A percentile compares a stretch with the other conserved stretches of the same genome.
Evolutionary conservation across 2,329 filamentous ascomycete species (phyloP).

Genomic region (Cordyceps cicadae): DNA sequence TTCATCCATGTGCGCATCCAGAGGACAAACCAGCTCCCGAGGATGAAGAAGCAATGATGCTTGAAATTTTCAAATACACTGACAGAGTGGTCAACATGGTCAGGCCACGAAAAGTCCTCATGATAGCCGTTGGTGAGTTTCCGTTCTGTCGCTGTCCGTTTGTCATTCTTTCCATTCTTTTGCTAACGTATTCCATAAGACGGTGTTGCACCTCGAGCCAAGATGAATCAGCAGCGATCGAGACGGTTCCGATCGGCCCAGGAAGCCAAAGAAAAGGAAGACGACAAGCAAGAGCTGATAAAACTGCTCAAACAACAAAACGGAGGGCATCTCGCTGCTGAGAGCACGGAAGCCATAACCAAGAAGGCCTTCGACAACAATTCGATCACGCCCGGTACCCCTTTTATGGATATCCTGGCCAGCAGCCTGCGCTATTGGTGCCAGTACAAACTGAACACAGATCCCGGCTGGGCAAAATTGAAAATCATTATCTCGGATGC

Average conservation of each 20-base stretch:
- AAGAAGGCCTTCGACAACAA: conserved; percentile 91
- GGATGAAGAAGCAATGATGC: conserved; percentile 98
- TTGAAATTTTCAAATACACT: conserved; percentile 97
- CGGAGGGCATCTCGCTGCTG: conserved; percentile 53
- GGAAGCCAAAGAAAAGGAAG: conserved; percentile 89
- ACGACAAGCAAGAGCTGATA: conserved; percentile 79
- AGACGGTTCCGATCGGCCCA: conserved; percentile 89
- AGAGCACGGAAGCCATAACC: conserved; percentile 51
- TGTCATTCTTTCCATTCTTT: conserved; percentile 16
- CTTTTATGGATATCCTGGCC: conserved; percentile 96
- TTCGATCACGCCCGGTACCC: conserved; percentile 88
- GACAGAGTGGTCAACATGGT: conserved; percentile 99
- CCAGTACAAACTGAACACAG: conserved; percentile 93
- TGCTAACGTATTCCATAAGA: conserved; percentile 42
- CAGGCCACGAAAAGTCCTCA: conserved; percentile 84
- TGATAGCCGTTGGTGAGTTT: conserved; percentile 85
- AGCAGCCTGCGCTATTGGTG: conserved; percentile 91
- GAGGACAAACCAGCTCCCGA: conserved; percentile 85
- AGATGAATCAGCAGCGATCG: conserved; percentile 99
- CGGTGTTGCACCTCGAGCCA: conserved; percentile 92
- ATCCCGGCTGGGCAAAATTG: conserved; percentile 88
- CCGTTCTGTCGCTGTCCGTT: neutral
- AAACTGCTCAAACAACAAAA: conserved; percentile 77
- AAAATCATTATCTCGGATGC: conserved; percentile 99
- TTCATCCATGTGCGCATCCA: conserved; percentile 96